Conservation (phyloP, 2,329 filamentous ascomycete species). For the Xylaria sp. region DNA sequence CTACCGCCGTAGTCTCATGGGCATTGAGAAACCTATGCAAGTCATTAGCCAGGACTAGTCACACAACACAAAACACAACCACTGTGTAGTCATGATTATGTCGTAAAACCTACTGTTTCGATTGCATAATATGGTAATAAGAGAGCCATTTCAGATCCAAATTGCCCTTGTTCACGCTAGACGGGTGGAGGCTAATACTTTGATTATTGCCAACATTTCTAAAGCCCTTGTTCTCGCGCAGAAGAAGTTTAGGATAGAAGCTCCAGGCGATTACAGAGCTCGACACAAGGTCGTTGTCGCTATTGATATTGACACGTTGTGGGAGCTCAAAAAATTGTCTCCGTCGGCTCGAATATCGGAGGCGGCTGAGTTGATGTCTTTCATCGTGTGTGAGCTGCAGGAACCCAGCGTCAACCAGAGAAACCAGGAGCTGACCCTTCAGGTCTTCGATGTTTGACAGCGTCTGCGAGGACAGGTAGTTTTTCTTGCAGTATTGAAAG, state of each 20-base stretch:
- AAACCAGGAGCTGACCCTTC: constrained; percentile 88
- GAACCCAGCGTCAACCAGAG: constrained; percentile 87
- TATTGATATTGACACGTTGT: constrained; percentile 77
- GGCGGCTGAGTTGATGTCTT: constrained; percentile 73
- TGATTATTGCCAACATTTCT: constrained; percentile 95
- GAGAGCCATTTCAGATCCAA: constrained; percentile 82
- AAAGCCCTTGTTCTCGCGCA: constrained; percentile 83
- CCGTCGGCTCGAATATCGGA: constrained; percentile 74
- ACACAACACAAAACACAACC: not conserved
- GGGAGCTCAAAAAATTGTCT: constrained; percentile 86
- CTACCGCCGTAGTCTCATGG: constrained; percentile 84
- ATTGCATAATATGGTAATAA: constrained; percentile 98
- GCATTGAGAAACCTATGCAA: constrained; percentile 80
- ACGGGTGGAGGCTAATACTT: constrained; percentile 84
- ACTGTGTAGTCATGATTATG: not conserved
- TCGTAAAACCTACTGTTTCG: constrained; percentile 70
- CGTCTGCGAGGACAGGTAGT: constrained; percentile 90
- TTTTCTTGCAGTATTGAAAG: constrained; percentile 92
- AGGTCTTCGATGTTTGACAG: constrained; percentile 93
- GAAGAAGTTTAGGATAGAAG: constrained; percentile 93
- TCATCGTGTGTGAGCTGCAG: constrained; percentile 80
- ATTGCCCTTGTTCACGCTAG: constrained; percentile 84
- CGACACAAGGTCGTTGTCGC: constrained; percentile 81
- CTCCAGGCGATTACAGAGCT: constrained; percentile 90
- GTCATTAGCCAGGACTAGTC: constrained; percentile 41